Evolutionary conservation across 495 filamentous ascomycete genomes (phyloP).

Genomic region (Cryomyces antarcticus): DNA sequence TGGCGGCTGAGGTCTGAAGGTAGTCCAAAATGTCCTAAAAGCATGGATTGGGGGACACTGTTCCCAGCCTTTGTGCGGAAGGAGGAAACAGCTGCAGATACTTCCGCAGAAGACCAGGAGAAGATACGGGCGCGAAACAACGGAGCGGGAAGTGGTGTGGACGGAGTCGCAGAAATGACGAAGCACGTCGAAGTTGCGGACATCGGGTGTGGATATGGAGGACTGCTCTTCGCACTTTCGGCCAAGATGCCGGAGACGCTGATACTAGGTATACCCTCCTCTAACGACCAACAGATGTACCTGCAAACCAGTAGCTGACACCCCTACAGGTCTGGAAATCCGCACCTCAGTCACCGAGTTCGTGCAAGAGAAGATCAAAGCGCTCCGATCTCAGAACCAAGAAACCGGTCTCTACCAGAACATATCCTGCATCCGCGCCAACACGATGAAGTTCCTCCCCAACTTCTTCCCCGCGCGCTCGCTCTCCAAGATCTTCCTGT

Average conservation of each 20-base stretch:
- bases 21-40: conserved; percentile 59
- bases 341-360: conserved; percentile 73
- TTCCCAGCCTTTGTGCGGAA: conserved; percentile 69
- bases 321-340: conserved; percentile 54
- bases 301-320: not conserved
- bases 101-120: conserved; percentile 2
- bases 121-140: conserved; percentile 1
- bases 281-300: too few species aligned
- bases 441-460: conserved; percentile 96
- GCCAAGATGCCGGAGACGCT: conserved; percentile 63
- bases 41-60: conserved; percentile 78
- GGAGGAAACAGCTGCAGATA: conserved; percentile 9
- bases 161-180: conserved; percentile 22
- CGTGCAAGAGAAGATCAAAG: conserved; percentile 65
- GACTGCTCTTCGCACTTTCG: conserved; percentile 68
- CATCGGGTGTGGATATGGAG: conserved; percentile 93
- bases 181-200: conserved; percentile 81
- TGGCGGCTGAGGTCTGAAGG: not conserved
- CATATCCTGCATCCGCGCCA: conserved; percentile 65
- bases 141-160: conserved; percentile 7
- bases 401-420: conserved; percentile 50
- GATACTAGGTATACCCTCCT: conserved; percentile 41
- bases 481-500: conserved; percentile 81
- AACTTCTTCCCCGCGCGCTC: conserved; percentile 70
- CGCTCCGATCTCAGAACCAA: conserved; percentile 47